Conservation (phyloP, 2,329 filamentous ascomycete species). For the Lasiodiplodia hormozganensis region DNA sequence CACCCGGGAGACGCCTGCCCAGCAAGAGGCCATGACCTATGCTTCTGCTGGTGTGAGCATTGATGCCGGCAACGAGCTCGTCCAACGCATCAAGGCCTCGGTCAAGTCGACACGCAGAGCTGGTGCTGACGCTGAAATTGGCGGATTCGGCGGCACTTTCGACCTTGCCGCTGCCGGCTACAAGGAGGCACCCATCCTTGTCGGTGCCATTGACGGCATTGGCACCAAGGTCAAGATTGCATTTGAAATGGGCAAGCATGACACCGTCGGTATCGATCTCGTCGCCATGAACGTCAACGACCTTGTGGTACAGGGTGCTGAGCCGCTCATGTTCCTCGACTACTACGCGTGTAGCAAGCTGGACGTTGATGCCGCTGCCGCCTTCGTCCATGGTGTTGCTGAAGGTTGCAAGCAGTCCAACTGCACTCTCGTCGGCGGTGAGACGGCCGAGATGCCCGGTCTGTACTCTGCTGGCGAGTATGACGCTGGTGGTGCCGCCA, state of each 20-base stretch:
- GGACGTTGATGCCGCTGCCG: constrained; percentile 75
- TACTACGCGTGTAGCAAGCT: constrained; percentile 95
- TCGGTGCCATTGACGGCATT: constrained; percentile 95
- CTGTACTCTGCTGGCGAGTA: constrained; percentile 91
- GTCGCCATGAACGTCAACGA: constrained; percentile 99
- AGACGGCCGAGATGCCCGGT: constrained; percentile 98
- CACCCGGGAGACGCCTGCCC: constrained; percentile 34
- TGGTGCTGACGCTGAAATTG: constrained; percentile 91
- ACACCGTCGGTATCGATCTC: constrained; percentile 94
- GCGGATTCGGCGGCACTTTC: constrained; percentile 90
- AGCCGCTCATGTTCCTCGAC: constrained; percentile 95
- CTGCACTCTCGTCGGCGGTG: constrained; percentile 92
- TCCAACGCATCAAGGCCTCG: constrained; percentile 87
- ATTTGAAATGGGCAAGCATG: constrained; percentile 85
- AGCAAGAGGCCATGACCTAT: constrained; percentile 71
- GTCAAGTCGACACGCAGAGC: constrained; percentile 85
- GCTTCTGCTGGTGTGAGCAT: constrained; percentile 93
- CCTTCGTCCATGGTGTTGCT: constrained; percentile 92
- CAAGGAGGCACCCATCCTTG: constrained; percentile 75
- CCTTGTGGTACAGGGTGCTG: constrained; percentile 92
- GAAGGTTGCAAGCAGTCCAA: constrained; percentile 83
- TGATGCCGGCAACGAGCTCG: constrained; percentile 90
- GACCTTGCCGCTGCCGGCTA: constrained; percentile 80
- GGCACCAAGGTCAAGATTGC: constrained; percentile 98
- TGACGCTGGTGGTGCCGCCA: constrained; percentile 88